A percentile compares a stretch with the other conserved stretches of the same genome.
phyloP scores from a whole-genome alignment of 306 rosid species.

The Pueraria montana region DNA sequence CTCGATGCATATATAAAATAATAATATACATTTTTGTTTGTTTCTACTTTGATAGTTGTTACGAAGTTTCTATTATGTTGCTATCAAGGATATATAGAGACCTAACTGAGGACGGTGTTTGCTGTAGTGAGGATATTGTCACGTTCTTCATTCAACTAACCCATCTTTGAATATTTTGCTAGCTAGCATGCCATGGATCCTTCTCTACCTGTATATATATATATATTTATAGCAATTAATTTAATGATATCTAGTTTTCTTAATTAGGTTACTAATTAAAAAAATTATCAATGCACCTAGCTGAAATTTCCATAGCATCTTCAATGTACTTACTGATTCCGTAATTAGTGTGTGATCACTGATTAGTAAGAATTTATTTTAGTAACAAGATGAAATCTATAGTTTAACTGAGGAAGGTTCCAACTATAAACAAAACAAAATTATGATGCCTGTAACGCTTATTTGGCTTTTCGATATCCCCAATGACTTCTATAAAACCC shows the following conservation, averaged over 20 bases:
- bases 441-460: background rate
- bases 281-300: background rate
- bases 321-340: background rate
- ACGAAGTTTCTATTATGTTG: slow-evolving; percentile 15
- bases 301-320: background rate
- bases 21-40: background rate
- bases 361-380: background rate
- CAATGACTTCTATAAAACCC: slow-evolving; percentile 36
- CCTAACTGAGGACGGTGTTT: slow-evolving; percentile 32
- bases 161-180: background rate
- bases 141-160: slow-evolving; percentile 6
- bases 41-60: background rate
- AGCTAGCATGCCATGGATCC: background rate
- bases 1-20: background rate
- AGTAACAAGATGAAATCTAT: background rate
- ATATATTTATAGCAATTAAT: background rate
- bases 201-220: background rate
- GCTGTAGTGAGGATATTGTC: background rate
- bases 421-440: slow-evolving; percentile 10
- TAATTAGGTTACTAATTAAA: background rate
- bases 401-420: slow-evolving; percentile 41
- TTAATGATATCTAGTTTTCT: background rate
- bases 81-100: slow-evolving; percentile 2
- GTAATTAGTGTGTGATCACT: background rate
- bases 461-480: slow-evolving; percentile 17